Evolutionary conservation across 1,284 basidiomycete genomes (phyloP).

Genomic region (Athelia psychrophila): DNA sequence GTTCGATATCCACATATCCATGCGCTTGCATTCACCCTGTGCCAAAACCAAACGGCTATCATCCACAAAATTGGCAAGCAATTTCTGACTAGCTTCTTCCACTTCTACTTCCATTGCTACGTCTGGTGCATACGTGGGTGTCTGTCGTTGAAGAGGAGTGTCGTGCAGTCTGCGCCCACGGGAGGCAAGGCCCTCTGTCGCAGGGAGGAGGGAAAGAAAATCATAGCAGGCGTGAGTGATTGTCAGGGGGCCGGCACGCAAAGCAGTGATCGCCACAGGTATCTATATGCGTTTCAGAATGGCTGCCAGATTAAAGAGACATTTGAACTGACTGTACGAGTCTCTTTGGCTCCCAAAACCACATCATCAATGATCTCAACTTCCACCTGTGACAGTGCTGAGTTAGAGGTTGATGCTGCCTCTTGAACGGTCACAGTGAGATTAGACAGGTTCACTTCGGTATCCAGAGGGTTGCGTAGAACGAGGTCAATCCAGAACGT

Average conservation of each 20-base stretch:
- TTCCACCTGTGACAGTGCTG: conserved; percentile 41
- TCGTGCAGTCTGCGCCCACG: conserved; percentile 69
- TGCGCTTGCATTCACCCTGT: conserved; percentile 59
- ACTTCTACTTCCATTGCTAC: conserved; percentile 53
- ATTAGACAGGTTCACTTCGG: conserved; percentile 63
- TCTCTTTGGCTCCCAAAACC: conserved; percentile 53
- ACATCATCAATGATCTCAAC: conserved; percentile 61
- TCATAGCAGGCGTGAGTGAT: conserved; percentile 57
- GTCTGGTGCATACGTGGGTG: conserved; percentile 64
- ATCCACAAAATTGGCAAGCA: conserved; percentile 55
- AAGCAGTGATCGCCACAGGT: conserved; percentile 56
- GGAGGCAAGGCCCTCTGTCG: conserved; percentile 55
- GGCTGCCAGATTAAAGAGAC: too few species aligned
- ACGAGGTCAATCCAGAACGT: conserved; percentile 72
- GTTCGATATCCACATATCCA: conserved; percentile 61
- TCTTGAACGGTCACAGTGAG: conserved; percentile 54
- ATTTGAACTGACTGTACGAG: conserved; percentile 45
- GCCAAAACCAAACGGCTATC: conserved; percentile 46
- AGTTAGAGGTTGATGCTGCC: conserved; percentile 23
- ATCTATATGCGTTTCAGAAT: conserved; percentile 38
- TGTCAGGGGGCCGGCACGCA: conserved; percentile 45
- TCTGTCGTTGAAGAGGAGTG: conserved; percentile 65
- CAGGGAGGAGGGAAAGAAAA: conserved; percentile 66
- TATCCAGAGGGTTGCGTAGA: conserved; percentile 66
- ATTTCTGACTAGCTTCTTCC: conserved; percentile 55